Evolutionary conservation across 192 early-diverging fungal species (phyloP).

Genomic region (Anaeromyces robustus): DNA sequence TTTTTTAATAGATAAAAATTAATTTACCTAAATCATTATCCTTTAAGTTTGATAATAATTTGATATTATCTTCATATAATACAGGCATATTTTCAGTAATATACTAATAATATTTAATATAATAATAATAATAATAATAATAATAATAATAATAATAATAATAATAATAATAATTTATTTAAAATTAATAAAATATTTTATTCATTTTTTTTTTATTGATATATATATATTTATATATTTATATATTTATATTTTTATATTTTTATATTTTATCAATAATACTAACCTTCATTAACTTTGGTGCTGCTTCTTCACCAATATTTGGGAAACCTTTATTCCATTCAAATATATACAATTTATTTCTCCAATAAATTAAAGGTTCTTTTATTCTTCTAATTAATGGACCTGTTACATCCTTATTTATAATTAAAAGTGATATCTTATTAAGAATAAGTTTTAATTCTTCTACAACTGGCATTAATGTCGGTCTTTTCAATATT

Average conservation of each 20-base stretch:
- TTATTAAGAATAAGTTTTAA: conserved; percentile 59
- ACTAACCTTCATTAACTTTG: neutral
- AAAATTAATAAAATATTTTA: no score
- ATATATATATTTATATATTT: no score
- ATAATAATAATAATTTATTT: no score
- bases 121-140: neutral
- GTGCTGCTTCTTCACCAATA: neutral
- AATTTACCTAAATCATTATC: neutral
- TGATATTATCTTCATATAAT: neutral
- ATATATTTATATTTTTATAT: no score
- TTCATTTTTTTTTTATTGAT: no score
- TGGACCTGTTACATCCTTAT: conserved; percentile 43
- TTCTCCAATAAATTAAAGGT: neutral
- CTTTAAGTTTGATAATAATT: neutral
- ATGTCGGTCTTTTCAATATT: conserved; percentile 44
- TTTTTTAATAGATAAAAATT: no score
- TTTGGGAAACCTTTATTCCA: neutral
- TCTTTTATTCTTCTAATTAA: conserved; percentile 31
- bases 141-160: no score
- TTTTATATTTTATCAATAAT: neutral
- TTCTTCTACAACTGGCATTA: conserved; percentile 46
- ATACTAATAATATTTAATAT: neutral
- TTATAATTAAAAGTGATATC: conserved; percentile 55
- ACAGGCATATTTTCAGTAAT: neutral
- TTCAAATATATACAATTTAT: neutral